Base-by-base conservation (phyloP, 2,329 filamentous ascomycete genomes). In the Penicillium sp. region DNA sequence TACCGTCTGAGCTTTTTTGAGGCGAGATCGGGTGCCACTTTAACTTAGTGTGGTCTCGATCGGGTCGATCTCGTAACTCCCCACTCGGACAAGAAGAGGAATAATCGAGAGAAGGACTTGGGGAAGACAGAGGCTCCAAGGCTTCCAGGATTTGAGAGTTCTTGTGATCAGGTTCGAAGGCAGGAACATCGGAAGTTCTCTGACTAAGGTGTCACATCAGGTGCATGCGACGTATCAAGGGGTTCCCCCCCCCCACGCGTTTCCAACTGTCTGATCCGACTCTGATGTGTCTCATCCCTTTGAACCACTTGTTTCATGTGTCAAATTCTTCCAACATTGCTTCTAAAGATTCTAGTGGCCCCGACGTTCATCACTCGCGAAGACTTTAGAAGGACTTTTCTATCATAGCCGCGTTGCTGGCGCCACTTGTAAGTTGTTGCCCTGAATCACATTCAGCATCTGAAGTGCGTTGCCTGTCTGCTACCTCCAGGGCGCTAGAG, bases 1-100 rank as follows among this genome's bases (percentile, higher is more conserved):
- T 46, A 49, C 43, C 36, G 50, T 53, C 55, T 52, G 48, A 55
- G 56, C 51, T 59, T 59, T 58, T 59, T 58, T 56, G 34, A 44
- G 49, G 43, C 16, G 39, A 51, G 55, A 58, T 53, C 53, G 51
- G 51, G 49, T n/a, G 45, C 53, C 46, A 53, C 49, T n/a, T n/a
- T n/a, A n/a, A n/a, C n/a, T 56, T 56, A 45, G 50, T 50, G 54
- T 49, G 41, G 45, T 50, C 41, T 30, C 41, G 56, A 58, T 53
- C 48, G 55, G 55, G 48, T 44, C 11, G 34, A 52, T 51, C 55
- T 11, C 40, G 52, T 34, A 28, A 41, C 35, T 37, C 47, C 45
- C 39, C 43, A 50, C 43, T 37, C 29, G 30, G 29, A n/a, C 18
- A 39, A 25, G 29, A 39, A 13, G 37, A 28, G 13, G 11, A 6